Evolutionary conservation across 371 early-diverging fungal species (phyloP).

Genomic region (Rhizopus stolonifer): DNA sequence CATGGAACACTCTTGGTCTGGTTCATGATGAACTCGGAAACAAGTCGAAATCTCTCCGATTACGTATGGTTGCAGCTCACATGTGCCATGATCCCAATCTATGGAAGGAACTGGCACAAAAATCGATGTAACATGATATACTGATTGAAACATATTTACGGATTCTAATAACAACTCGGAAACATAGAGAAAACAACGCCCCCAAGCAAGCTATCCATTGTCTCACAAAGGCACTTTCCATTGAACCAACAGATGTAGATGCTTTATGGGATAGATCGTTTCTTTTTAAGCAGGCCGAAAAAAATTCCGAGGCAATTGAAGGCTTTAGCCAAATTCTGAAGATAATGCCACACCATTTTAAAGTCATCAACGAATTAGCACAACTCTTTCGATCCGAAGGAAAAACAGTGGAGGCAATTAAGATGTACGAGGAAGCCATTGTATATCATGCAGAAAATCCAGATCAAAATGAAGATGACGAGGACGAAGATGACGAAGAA

Average conservation of each 20-base stretch:
- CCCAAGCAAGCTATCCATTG: slow-evolving; percentile 83
- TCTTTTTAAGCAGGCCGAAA: slow-evolving; percentile 51
- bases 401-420: slow-evolving; percentile 52
- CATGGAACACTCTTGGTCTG: slow-evolving; percentile 88
- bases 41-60: slow-evolving; percentile 68
- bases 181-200: slow-evolving; percentile 61
- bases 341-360: slow-evolving; percentile 53
- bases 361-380: slow-evolving; percentile 58
- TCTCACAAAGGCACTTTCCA: slow-evolving; percentile 62
- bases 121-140: slow-evolving; percentile 74
- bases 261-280: slow-evolving; percentile 71
- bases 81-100: slow-evolving; percentile 72
- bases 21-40: slow-evolving; percentile 90
- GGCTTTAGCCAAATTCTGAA: slow-evolving; percentile 54
- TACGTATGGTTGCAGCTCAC: slow-evolving; percentile 90
- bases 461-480: slow-evolving; percentile 25
- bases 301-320: slow-evolving; percentile 47
- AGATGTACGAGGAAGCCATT: slow-evolving; percentile 53
- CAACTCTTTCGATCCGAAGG: slow-evolving; percentile 46
- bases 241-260: slow-evolving; percentile 67
- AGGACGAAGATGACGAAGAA: slow-evolving; percentile 33
- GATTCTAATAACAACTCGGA: background rate
- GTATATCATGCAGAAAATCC: slow-evolving; percentile 35
- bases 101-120: slow-evolving; percentile 86
- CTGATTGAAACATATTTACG: too few species aligned